Evolutionary conservation across 306 rosid species (phyloP).

Genomic region (Gynostemma pentaphyllum): DNA sequence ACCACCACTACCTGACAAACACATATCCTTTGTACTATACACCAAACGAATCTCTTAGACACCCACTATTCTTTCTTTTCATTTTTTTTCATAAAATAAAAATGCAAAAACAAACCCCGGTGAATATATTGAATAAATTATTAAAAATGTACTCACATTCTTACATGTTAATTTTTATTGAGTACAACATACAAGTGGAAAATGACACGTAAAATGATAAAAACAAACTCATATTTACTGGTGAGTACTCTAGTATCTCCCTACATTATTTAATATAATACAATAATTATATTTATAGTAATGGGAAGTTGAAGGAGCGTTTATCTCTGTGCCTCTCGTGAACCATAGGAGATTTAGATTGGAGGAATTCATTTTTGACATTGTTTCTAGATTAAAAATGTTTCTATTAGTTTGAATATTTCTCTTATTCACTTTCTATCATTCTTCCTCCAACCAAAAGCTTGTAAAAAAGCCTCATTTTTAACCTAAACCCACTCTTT

Average conservation of each 20-base stretch:
- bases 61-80: constrained; percentile 14
- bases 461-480: constrained; percentile 3
- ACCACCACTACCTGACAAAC: constrained; percentile 59
- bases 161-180: no score
- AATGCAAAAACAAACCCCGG: background rate
- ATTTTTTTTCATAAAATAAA: constrained; percentile 8
- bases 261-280: no score
- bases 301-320: no score
- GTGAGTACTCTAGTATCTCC: no score
- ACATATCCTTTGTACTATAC: constrained; percentile 10
- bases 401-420: constrained; percentile 16
- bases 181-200: no score
- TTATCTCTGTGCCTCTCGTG: constrained; percentile 11
- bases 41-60: constrained; percentile 46
- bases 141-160: no score
- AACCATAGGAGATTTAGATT: constrained; percentile 17
- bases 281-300: no score
- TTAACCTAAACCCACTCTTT: background rate
- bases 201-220: no score
- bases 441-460: constrained; percentile 14
- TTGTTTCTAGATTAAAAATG: no score
- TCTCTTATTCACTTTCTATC: constrained; percentile 7
- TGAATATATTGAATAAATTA: constrained; percentile 9
- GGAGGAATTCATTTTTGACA: no score
- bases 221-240: no score